Evolutionary conservation across 2,329 filamentous ascomycete genomes (phyloP), one percentile per base, ranked within the genome.

Genomic region (Stagonosporopsis vannaccii): DNA sequence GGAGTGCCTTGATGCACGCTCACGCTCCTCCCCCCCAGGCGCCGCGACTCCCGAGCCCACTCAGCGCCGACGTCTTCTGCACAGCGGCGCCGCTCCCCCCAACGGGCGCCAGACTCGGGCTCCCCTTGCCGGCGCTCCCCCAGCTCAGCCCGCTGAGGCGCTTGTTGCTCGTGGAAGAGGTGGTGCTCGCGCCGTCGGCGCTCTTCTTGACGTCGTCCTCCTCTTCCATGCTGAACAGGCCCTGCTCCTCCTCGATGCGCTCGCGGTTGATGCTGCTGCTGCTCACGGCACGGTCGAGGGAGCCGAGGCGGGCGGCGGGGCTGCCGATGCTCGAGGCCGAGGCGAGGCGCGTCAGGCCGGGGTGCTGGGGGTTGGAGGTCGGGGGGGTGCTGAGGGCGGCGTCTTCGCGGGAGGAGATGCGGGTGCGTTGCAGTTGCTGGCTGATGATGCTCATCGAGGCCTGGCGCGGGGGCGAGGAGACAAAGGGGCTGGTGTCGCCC

Each of bases 391-490:
- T 35, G 37, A 19, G 11, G 11, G 39, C 26, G 26, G 60, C 52
- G 19, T 70, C 71, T 19, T 75, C 72, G 26, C 72, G 69, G 4
- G 69, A 69, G 3, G 75, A 73, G 7, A 79, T 66, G 12, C 79
- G 75, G 7, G 77, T 79, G 32, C 80, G 75, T 58, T 79, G 76
- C 59, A 85, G 69, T 62, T 85, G 84, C 66, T 86, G 84, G 42
- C 84, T 85, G 51, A 87, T 83, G 80, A 85, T 85, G 48, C 83
- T 84, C 79, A 86, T 85, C 13, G 83, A 83, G 4, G 82, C 78
- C 65, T 85, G 84, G 19, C 83, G 80, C 26, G 82, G 80, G 13
- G 85, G 83, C 26, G 82, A 85, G 5, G 83, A 80, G 36, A 86
- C 69, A 55, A 82, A 80, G 33, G 82, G 76, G 40, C 81, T 81